These are phyloP conservation scores for Capillidium rhysosporum DNA, from an alignment of 371 early-diverging fungal species.

Conservation along the genomic window DNA sequence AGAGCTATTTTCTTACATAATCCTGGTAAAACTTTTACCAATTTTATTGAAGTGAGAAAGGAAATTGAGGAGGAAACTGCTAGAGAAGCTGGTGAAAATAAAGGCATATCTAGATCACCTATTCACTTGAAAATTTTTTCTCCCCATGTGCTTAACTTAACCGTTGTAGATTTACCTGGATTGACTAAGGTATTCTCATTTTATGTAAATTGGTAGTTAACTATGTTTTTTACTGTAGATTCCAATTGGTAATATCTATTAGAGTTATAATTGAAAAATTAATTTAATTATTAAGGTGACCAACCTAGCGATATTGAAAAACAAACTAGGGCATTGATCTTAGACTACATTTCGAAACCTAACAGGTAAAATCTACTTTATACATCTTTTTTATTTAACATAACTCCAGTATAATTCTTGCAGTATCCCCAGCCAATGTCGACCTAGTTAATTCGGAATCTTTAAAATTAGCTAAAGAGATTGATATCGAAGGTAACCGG, in stretches of 20 bases:
- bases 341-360: conserved; percentile 69
- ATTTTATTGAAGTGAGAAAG: conserved; percentile 60
- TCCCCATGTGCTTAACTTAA: conserved; percentile 70
- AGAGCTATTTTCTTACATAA: conserved; percentile 60
- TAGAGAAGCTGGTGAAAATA: conserved; percentile 67
- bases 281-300: conserved; percentile 33
- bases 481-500: conserved; percentile 54
- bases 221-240: conserved; percentile 11
- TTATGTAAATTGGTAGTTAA: neutral
- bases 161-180: conserved; percentile 88
- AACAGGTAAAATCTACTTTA: conserved; percentile 31
- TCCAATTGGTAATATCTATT: conserved; percentile 18
- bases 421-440: conserved; percentile 83
- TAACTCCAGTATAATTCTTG: conserved; percentile 61
- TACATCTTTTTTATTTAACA: conserved; percentile 17
- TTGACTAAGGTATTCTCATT: conserved; percentile 46
- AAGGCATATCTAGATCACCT: conserved; percentile 65
- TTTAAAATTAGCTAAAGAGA: conserved; percentile 75
- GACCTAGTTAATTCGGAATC: conserved; percentile 90
- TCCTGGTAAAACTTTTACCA: conserved; percentile 51
- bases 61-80: conserved; percentile 84
- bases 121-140: conserved; percentile 79
- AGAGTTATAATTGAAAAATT: neutral
- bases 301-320: conserved; percentile 79
- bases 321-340: conserved; percentile 61